Evolutionary conservation across 192 early-diverging fungal genomes (phyloP), one percentile per base, ranked within the genome.

Genomic region (Coemansia sp.): DNA sequence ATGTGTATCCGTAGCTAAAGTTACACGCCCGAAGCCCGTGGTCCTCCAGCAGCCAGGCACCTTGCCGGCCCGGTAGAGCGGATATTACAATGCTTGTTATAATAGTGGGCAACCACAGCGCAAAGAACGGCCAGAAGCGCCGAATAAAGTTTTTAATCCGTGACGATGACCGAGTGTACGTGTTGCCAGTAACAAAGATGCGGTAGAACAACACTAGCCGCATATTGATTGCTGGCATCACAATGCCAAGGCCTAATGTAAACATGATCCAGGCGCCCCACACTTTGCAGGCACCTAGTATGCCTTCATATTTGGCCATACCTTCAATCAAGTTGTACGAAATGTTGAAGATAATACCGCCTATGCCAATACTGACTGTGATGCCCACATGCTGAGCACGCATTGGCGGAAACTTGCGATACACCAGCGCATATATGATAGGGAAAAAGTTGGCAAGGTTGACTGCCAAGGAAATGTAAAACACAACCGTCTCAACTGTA

Each of bases 301-400:
- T n/a, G 8, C 72, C 72, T 1, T 68, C 12, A 62, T 74, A 74
- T 56, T 52, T 58, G 51, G 72, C 72, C 72, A 74, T 74, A 11
- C 72, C 72, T 46, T 74, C 61, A 8, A 64, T 58, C 31, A 74
- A 58, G 48, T 74, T 74, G 21, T 74, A 64, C 12, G 72, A 68
- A 8, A 74, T 64, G 21, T 64, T 74, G 46, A 74, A 74, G 23
- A 74, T 65, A n/a, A 74, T 64, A 4, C 72, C 58, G 9, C 72
- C 72, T 3, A 68, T 44, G 34, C 72, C 66, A 23, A 68, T 64
- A 6, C 37, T 46, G 15, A 63, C 66, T 15, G 72, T 74, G 62
- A 74, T 74, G 6, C 66, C 72, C 38, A 74, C 72, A 65, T 74
- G 72, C 62, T 74, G 72, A 20, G 72, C 72, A 15, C 60, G 54